Evolutionary conservation across 1,139 yeast species (phyloP).

Genomic region (Lizanozyma gosingica): DNA sequence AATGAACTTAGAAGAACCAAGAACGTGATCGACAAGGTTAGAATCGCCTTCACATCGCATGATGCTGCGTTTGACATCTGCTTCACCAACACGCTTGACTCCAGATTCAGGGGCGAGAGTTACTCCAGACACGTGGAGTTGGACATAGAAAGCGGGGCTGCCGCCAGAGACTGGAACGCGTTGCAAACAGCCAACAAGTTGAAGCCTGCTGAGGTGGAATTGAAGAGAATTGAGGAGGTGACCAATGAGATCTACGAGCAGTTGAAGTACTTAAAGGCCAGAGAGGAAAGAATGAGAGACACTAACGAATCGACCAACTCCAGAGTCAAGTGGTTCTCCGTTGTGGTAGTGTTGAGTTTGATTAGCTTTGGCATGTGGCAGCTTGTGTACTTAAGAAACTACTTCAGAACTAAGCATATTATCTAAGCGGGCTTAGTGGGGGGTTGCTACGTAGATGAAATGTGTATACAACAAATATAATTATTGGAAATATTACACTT

Average conservation of each 20-base stretch:
- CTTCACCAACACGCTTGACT: constrained; percentile 57
- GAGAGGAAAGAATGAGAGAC: constrained; percentile 91
- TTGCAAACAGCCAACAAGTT: constrained; percentile 87
- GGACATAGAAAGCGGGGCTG: constrained; percentile 91
- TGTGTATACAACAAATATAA: too few relatives aligned
- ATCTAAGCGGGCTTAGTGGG: constrained; percentile 39
- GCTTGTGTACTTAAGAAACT: constrained; percentile 80
- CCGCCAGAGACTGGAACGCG: constrained; percentile 97
- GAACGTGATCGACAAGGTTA: constrained; percentile 55
- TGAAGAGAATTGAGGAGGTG: constrained; percentile 76
- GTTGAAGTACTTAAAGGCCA: constrained; percentile 68
- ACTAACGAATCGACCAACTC: constrained; percentile 91
- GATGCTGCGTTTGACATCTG: constrained; percentile 88
- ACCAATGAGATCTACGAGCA: constrained; percentile 73
- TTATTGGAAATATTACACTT: too few relatives aligned
- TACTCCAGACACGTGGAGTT: constrained; percentile 64
- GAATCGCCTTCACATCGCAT: constrained; percentile 78
- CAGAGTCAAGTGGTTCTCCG: constrained; percentile 78
- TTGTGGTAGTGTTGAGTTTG: constrained; percentile 58
- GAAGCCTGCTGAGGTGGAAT: constrained; percentile 85
- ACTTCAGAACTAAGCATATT: constrained; percentile 90
- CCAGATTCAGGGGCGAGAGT: constrained; percentile 24
- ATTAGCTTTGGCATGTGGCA: constrained; percentile 86
- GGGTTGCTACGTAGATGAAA: too few relatives aligned
- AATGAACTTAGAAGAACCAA: constrained; percentile 62